Evolutionary conservation across 441 rosid species (phyloP).

Genomic region (Biscutella laevigata): DNA sequence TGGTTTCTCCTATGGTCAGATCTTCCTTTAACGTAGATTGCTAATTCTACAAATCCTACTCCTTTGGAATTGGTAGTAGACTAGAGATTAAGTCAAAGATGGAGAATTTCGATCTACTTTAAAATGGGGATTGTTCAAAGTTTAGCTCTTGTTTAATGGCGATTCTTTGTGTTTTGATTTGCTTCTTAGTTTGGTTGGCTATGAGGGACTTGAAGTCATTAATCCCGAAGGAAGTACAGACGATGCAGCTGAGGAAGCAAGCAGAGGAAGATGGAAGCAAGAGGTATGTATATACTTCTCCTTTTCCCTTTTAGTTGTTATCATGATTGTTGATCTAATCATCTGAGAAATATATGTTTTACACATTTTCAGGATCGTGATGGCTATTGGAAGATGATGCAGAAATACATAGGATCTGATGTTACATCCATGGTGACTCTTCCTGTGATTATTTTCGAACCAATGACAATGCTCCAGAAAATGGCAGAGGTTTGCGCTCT

Average conservation of each 20-base stretch:
- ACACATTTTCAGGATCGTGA: conserved; percentile 65
- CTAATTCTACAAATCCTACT: neutral
- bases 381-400: conserved; percentile 97
- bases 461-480: conserved; percentile 88
- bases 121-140: neutral
- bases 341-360: neutral
- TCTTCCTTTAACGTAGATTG: neutral
- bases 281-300: conserved; percentile 40
- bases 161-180: conserved; percentile 7
- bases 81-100: neutral
- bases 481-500: conserved; percentile 80
- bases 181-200: conserved; percentile 52
- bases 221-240: conserved; percentile 93
- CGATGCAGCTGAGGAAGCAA: conserved; percentile 94
- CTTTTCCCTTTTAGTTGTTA: neutral
- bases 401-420: conserved; percentile 83
- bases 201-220: conserved; percentile 87
- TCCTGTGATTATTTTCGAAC: conserved; percentile 91
- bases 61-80: neutral
- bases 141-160: conserved; percentile 4
- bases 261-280: conserved; percentile 83
- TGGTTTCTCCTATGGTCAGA: neutral
- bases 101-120: neutral
- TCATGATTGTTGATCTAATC: neutral
- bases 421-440: conserved; percentile 98